These are phyloP conservation scores for Sugiyamaella floridensis DNA, from an alignment of 805 yeast species.

Conservation along the genomic window DNA sequence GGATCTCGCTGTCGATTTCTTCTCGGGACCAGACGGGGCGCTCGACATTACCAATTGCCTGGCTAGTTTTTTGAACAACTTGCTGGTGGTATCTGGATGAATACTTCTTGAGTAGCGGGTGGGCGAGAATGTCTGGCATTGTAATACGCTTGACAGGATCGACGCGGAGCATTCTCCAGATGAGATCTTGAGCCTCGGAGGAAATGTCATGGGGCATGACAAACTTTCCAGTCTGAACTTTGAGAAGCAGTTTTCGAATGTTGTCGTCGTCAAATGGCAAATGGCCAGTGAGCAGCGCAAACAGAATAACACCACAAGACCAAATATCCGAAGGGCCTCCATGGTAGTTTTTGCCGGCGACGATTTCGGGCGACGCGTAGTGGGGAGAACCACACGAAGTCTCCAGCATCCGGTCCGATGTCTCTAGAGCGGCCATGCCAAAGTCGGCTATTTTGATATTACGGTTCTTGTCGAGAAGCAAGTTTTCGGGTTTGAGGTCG, in stretches of 20 bases:
- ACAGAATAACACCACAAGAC: conserved; percentile 95
- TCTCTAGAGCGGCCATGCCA: conserved; percentile 97
- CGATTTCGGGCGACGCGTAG: conserved; percentile 97
- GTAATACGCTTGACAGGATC: conserved; percentile 75
- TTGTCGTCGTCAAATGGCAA: conserved; percentile 96
- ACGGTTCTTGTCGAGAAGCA: conserved; percentile 69
- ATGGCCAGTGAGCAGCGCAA: conserved; percentile 90
- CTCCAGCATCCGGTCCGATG: conserved; percentile 71
- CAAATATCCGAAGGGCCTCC: conserved; percentile 97
- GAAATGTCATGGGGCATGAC: conserved; percentile 76
- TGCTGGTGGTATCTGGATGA: conserved; percentile 15
- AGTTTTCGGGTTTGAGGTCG: conserved; percentile 77
- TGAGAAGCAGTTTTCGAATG: conserved; percentile 74
- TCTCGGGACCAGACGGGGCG: conserved; percentile 32
- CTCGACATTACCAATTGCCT: conserved; percentile 21
- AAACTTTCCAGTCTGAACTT: conserved; percentile 86
- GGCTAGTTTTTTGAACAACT: background rate
- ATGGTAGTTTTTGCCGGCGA: conserved; percentile 88
- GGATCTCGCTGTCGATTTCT: conserved; percentile 66
- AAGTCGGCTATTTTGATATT: conserved; percentile 96
- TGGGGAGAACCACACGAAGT: conserved; percentile 98
- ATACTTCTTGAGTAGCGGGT: conserved; percentile 77
- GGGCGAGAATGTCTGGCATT: conserved; percentile 66
- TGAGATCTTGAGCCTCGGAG: conserved; percentile 79
- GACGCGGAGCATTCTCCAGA: conserved; percentile 71